Evolutionary conservation across 305 asterid species (phyloP).

Genomic region (Vinca major): DNA sequence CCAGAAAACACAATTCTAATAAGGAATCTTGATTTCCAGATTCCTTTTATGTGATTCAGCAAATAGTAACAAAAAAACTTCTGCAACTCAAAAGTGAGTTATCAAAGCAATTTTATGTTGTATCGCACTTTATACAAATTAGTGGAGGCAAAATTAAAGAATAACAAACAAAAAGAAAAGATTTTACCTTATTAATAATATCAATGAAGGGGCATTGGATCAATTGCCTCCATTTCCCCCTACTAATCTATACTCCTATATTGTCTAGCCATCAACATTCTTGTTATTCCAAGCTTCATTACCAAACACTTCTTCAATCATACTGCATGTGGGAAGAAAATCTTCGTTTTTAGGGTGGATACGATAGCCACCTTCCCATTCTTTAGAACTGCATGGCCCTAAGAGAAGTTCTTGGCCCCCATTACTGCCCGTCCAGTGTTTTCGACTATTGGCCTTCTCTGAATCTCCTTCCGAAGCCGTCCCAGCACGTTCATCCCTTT

Average conservation of each 20-base stretch:
- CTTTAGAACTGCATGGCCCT: conserved; percentile 26
- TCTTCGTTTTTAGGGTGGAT: conserved; percentile 27
- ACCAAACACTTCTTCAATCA: conserved; percentile 49
- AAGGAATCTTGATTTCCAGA: neutral
- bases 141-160: conserved; percentile 3
- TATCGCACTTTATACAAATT: conserved; percentile 1
- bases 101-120: neutral
- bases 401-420: conserved; percentile 17
- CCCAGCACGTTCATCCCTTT: conserved; percentile 10
- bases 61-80: neutral
- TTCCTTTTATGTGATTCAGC: neutral
- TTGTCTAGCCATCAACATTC: conserved; percentile 20
- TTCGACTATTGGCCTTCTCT: conserved; percentile 14
- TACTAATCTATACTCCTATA: conserved; percentile 13
- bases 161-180: neutral
- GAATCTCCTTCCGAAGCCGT: conserved; percentile 7
- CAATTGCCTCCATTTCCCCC: neutral
- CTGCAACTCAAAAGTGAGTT: neutral
- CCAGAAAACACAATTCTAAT: neutral
- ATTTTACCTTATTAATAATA: neutral
- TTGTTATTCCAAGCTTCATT: conserved; percentile 27
- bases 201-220: neutral
- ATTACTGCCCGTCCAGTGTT: conserved; percentile 18
- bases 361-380: conserved; percentile 32
- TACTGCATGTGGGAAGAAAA: conserved; percentile 32